Evolutionary conservation across 345 rosid species (phyloP).

Genomic region (Erucastrum elatum): DNA sequence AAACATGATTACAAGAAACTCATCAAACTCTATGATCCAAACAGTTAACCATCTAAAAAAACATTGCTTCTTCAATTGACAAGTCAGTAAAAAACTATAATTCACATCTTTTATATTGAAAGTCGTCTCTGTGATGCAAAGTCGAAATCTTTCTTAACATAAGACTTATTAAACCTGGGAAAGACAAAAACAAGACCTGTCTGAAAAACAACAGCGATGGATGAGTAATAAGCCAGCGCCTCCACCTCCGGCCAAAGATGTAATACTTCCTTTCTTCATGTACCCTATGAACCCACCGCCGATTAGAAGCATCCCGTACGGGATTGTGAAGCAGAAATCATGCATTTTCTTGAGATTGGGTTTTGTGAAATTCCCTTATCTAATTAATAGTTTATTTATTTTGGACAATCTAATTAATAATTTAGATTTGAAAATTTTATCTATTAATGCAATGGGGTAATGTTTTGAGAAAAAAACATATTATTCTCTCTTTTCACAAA

Average conservation of each 20-base stretch:
- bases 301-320: slow-evolving; percentile 81
- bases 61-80: too few relatives aligned
- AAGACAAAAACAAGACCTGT: too few relatives aligned
- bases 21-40: too few relatives aligned
- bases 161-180: too few relatives aligned
- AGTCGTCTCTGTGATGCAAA: too few relatives aligned
- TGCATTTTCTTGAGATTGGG: slow-evolving; percentile 52
- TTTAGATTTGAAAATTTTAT: background rate
- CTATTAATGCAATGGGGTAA: slow-evolving; percentile 1
- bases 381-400: background rate
- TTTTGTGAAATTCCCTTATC: background rate
- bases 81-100: too few relatives aligned
- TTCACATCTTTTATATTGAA: too few relatives aligned
- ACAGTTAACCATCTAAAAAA: too few relatives aligned
- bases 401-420: background rate
- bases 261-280: slow-evolving; percentile 68
- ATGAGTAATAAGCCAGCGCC: slow-evolving; percentile 73
- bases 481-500: background rate
- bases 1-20: too few relatives aligned
- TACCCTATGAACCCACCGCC: slow-evolving; percentile 83
- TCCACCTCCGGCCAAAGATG: slow-evolving; percentile 84
- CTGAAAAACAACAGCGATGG: slow-evolving; percentile 49
- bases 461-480: background rate
- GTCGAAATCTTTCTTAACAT: too few relatives aligned
- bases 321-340: slow-evolving; percentile 97